These are phyloP conservation scores for Stephania yunnanensis DNA, from an alignment of 164 flowering plant genomes.

Conservation along the genomic window DNA sequence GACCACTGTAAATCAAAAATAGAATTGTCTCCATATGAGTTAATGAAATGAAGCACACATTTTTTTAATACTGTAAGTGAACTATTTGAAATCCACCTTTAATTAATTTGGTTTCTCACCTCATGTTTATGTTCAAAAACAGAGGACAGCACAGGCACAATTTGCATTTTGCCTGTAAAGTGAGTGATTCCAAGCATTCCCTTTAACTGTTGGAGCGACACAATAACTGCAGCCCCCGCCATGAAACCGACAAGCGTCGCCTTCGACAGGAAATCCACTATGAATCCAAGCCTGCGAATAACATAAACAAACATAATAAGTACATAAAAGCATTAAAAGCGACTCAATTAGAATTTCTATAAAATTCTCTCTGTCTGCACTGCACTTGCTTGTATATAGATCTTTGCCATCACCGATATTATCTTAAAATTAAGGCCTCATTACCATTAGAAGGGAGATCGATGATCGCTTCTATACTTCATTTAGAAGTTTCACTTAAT, in stretches of 20 bases:
- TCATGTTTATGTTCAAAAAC: background rate
- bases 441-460: too few relatives aligned
- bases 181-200: constrained; percentile 57
- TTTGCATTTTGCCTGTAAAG: constrained; percentile 38
- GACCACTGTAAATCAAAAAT: constrained; percentile 37
- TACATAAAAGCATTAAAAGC: too few relatives aligned
- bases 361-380: too few relatives aligned
- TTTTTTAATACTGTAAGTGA: background rate
- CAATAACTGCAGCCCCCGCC: constrained; percentile 63
- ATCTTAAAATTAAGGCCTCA: too few relatives aligned
- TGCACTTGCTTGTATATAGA: too few relatives aligned
- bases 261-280: constrained; percentile 58
- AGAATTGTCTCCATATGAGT: background rate
- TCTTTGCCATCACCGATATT: too few relatives aligned
- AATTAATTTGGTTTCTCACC: background rate
- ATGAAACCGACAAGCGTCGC: constrained; percentile 63
- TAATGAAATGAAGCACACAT: background rate
- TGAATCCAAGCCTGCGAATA: constrained; percentile 47
- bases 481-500: too few relatives aligned
- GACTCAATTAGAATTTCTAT: too few relatives aligned
- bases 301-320: background rate
- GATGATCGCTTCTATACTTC: too few relatives aligned
- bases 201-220: constrained; percentile 63
- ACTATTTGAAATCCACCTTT: background rate
- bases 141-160: background rate